These are phyloP conservation scores for Mortierella sp. DNA, from an alignment of 371 early-diverging fungal species.

Conservation along the genomic window DNA sequence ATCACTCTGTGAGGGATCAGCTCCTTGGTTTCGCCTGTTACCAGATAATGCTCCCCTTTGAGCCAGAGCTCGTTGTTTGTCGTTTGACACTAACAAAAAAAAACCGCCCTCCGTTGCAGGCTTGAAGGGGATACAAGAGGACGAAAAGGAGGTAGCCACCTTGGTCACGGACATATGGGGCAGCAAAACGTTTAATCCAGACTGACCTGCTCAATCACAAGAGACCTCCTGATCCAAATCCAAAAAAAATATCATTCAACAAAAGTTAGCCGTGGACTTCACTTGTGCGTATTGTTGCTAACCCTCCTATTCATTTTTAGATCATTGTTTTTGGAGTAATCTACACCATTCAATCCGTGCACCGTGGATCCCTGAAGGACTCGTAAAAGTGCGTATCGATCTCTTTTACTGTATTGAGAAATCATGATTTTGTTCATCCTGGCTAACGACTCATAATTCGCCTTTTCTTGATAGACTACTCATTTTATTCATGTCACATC, in stretches of 20 bases:
- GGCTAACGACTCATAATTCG: not conserved
- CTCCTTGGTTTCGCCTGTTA: conserved; percentile 8
- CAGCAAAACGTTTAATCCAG: not conserved
- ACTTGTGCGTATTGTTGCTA: not conserved
- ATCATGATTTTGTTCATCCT: not conserved
- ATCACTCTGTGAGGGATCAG: not conserved
- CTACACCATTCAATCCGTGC: not conserved
- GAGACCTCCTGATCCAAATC: not conserved
- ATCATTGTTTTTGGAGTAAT: not conserved
- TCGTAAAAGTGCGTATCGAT: not conserved
- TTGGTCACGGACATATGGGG: conserved; percentile 10
- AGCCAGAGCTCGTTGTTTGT: not conserved
- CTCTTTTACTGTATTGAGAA: not conserved
- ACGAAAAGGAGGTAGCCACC: conserved; percentile 14
- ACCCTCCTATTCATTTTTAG: not conserved
- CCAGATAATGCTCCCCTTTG: not conserved
- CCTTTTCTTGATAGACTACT: not conserved
- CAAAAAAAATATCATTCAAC: too few relatives aligned
- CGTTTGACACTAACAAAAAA: not conserved
- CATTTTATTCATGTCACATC: conserved; percentile 2
- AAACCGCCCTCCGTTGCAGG: conserved; percentile 3
- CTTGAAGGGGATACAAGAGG: not conserved
- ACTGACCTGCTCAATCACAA: not conserved
- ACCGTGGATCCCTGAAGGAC: not conserved
- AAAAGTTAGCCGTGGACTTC: not conserved